Conservation (phyloP, 768 basidiomycete genomes). For the Phanerochaete carnosa region DNA sequence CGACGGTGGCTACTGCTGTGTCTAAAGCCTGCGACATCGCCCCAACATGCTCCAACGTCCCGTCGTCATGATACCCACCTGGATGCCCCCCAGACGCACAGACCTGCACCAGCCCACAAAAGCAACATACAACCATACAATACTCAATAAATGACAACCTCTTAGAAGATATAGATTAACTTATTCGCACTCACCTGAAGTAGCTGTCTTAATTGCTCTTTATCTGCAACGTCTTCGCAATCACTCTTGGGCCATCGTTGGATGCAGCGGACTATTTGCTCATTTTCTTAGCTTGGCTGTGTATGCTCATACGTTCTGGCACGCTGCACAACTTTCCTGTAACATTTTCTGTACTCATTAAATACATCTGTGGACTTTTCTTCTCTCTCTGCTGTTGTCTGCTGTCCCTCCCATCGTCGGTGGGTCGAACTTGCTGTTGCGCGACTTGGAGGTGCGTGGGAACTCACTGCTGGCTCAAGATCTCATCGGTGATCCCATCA, state of each 20-base stretch:
- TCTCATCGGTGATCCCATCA: neutral
- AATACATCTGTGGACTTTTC: neutral
- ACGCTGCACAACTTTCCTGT: neutral
- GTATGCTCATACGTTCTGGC: neutral
- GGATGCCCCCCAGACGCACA: neutral
- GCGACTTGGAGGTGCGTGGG: neutral
- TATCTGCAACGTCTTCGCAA: neutral
- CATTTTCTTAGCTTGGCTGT: neutral
- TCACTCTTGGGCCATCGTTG: neutral
- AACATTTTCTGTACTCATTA: neutral
- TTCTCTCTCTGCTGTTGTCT: too few species aligned
- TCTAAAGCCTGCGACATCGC: constrained; percentile 34
- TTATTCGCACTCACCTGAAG: neutral
- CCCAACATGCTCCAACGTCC: neutral
- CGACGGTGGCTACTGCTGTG: constrained; percentile 84
- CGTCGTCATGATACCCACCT: neutral
- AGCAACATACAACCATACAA: neutral
- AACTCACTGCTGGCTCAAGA: neutral
- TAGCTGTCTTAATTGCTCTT: neutral
- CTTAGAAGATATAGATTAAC: neutral
- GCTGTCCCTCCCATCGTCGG: too few species aligned
- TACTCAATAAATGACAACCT: neutral
- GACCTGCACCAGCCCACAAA: neutral
- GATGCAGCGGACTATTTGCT: neutral
- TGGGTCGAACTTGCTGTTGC: too few species aligned